Evolutionary conservation across 768 basidiomycete species (phyloP).

Genomic region (Boletus rubescentipes): DNA sequence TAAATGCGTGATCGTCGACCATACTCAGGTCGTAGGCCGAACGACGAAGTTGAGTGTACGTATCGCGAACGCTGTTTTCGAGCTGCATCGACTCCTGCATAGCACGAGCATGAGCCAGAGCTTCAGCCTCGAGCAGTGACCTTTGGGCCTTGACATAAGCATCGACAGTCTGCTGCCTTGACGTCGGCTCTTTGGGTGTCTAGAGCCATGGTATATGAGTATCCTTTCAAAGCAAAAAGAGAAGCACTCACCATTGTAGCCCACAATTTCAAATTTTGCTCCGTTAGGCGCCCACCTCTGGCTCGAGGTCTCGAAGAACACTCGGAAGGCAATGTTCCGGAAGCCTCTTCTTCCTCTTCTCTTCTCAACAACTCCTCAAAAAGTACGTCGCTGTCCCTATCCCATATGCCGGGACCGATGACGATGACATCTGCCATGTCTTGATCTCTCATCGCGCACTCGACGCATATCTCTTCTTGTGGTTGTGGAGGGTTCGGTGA

Average conservation of each 20-base stretch:
- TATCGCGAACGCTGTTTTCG: conserved; percentile 75
- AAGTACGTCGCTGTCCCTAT: conserved; percentile 79
- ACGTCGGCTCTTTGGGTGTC: conserved; percentile 90
- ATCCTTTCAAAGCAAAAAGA: conserved; percentile 1
- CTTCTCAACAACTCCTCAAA: conserved; percentile 74
- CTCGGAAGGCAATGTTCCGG: conserved; percentile 48
- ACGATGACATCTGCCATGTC: conserved; percentile 98
- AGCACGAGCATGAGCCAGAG: conserved; percentile 72
- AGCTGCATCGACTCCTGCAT: conserved; percentile 75
- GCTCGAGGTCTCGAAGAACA: conserved; percentile 58
- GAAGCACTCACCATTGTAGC: conserved; percentile 58
- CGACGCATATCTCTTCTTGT: conserved; percentile 87
- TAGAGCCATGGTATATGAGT: conserved; percentile 32
- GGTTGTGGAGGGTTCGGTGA: conserved; percentile 50
- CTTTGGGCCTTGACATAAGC: conserved; percentile 82
- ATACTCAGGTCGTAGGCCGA: conserved; percentile 68
- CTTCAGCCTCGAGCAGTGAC: conserved; percentile 78
- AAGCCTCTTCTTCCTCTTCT: conserved; percentile 67
- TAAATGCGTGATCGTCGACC: conserved; percentile 59
- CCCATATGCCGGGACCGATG: conserved; percentile 84
- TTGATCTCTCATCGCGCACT: conserved; percentile 98
- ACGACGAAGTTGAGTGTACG: conserved; percentile 75
- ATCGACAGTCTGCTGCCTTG: conserved; percentile 79
- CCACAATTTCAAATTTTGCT: conserved; percentile 82
- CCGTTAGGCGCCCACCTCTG: conserved; percentile 69